Conservation (phyloP, 257 asterid species). For the Salvia rosmarinus region DNA sequence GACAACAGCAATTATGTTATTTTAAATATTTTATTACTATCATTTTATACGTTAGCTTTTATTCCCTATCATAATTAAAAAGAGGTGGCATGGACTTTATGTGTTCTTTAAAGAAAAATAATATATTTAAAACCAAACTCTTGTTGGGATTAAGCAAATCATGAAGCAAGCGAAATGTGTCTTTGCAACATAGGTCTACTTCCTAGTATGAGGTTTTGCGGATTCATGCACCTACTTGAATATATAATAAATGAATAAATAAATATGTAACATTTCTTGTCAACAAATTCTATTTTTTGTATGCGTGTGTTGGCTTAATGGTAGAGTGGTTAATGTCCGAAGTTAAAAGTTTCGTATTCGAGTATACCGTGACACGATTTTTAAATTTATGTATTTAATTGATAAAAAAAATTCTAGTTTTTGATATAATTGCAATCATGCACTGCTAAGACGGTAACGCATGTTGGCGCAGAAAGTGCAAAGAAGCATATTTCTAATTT, state of each 20-base stretch:
- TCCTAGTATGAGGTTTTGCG: slow-evolving; percentile 23
- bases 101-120: not conserved
- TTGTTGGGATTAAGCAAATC: not conserved
- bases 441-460: slow-evolving; percentile 20
- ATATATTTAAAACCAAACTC: not conserved
- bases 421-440: slow-evolving; percentile 30
- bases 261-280: not conserved
- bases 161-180: slow-evolving; percentile 19
- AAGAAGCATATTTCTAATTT: not conserved
- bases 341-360: too few species aligned
- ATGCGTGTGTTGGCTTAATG: too few species aligned
- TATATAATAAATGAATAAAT: not conserved
- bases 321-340: too few species aligned
- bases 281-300: slow-evolving; percentile 12
- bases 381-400: too few species aligned
- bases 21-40: not conserved
- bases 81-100: not conserved
- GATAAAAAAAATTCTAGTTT: slow-evolving; percentile 9
- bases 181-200: slow-evolving; percentile 22
- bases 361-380: too few species aligned
- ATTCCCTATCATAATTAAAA: not conserved
- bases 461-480: slow-evolving; percentile 37
- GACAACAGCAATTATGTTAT: not conserved
- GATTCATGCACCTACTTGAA: slow-evolving; percentile 18
- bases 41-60: not conserved